Base-by-base conservation (phyloP, 129 eudicot species). In the Sambucus nigra region DNA sequence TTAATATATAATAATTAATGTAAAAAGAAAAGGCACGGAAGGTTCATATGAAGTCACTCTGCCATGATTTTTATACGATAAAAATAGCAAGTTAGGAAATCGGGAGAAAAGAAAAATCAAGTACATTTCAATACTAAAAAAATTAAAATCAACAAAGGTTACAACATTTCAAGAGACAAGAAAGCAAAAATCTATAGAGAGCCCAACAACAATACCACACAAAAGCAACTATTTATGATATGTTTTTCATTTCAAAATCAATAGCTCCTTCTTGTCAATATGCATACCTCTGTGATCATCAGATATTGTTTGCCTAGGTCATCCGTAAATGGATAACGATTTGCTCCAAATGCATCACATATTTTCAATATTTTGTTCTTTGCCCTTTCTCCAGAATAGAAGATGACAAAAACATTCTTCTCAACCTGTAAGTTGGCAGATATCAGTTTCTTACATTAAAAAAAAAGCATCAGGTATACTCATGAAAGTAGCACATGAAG, bases 321-420 rank as follows among this genome's bases (percentile, higher is more conserved):
- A 48, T 88, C 96, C 29, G 82, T 71, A 46, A 83, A 80, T 15
- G 89, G 89, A 64, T 88, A 88, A 17, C 94, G 82, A 60, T 88
- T 88, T 58, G 96, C 96, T 63, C 87, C 96, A 75, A 88, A 88
- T 23, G 96, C 88, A 63, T 88, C 96, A 59, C 96, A 88, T 28
- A 88, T 80, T 76, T 88, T 88, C 59, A 88, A 53, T 31, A 88
- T 80, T 72, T 83, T 83, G 66, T 57, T 83, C 72, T 83, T 88
- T 35, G 87, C 94, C 71, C 94, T 77, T 69, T 88, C 94, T 57
- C 96, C 94, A 35, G 94, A 80, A 54, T 76, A 87, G 61, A 88
- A 88, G 35, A 88, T 68, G 22, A 88, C 79, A 69, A 88, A 88
- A 15, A 83, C 96, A 65, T 83, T 80, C 60, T 88, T 88, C 63